Conservation (phyloP, 352 stramenopile species). For the Phytopythium sindhum region DNA sequence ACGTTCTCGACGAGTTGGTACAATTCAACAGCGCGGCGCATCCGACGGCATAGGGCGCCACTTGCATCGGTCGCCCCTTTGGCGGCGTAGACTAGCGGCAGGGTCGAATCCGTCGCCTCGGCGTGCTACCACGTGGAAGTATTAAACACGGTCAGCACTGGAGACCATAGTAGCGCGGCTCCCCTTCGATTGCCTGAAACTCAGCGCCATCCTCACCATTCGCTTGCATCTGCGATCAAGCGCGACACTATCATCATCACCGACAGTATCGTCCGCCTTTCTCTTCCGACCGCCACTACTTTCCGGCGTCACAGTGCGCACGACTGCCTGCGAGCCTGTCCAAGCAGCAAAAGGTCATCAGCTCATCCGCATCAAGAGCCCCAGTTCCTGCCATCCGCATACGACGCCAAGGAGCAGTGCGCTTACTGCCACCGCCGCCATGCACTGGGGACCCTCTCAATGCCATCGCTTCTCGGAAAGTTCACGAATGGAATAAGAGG, state of each 20-base stretch:
- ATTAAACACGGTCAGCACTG: too few species aligned
- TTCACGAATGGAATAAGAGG: neutral
- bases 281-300: neutral
- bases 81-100: neutral
- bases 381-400: neutral
- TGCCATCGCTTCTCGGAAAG: neutral
- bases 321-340: neutral
- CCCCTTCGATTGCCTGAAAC: neutral
- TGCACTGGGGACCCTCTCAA: neutral
- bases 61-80: neutral
- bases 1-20: slow-evolving; percentile 25
- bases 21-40: slow-evolving; percentile 12
- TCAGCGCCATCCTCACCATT: neutral
- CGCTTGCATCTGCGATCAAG: neutral
- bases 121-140: neutral
- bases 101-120: neutral
- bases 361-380: neutral
- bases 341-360: neutral
- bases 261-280: neutral
- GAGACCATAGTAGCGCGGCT: too few species aligned
- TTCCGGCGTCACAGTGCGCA: neutral
- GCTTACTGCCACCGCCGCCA: neutral
- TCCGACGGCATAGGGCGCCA: neutral
- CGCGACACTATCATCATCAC: too few species aligned
- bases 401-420: neutral